Base-by-base conservation (phyloP, 1,284 basidiomycete genomes). In the Ustilago nuda region DNA sequence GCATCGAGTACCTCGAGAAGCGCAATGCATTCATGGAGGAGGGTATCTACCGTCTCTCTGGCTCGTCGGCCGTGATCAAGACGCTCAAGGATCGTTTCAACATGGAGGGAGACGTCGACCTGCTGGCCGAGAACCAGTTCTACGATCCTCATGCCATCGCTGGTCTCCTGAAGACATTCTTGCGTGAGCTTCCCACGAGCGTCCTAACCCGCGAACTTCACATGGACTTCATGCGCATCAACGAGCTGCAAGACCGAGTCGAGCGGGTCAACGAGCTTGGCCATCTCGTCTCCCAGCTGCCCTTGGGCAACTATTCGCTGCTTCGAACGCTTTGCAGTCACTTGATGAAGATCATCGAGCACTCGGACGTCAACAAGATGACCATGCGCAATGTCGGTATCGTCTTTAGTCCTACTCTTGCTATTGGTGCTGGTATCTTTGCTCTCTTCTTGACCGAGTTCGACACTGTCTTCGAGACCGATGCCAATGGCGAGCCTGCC, bases 351-450 rank as follows among this genome's bases (percentile, higher is more conserved):
- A 93, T 99, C 81, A 94, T 98, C 53, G 92, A 94, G 86, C 94
- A 97, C 85, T 90, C 94, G 17, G 86, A 90, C 51, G 88, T 92
- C 68, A 98, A 98, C 90, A 99, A 97, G 89, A 99, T 99, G 97
- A 97, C 93, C 51, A 92, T 99, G 90, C 91, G 95, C 39, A 99
- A 99, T 84, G 94, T 99, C 33, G 95, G 95, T 23, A 99, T 99
- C 72, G 96, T 99, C 35, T 98, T 85, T 37, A 83, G 82, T 41
- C 82, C 83, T 2, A 84, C 83, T 19, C 69, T 85, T 4, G 75
- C 67, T 12, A 84, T 85, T n/a, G 79, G 79, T 23, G 80, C 80
- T 3, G 82, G 82, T 15, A 78, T 82, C 54, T 83, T 83, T 68
- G 75, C 79, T 19, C 61, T 83, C 4, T 82, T 83, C 68, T 56